Percentiles rank a stretch among this genome's conserved stretches.
Evolutionary conservation across 129 eudicot genomes (phyloP).

Genomic region (Ambrosia artemisiifolia): DNA sequence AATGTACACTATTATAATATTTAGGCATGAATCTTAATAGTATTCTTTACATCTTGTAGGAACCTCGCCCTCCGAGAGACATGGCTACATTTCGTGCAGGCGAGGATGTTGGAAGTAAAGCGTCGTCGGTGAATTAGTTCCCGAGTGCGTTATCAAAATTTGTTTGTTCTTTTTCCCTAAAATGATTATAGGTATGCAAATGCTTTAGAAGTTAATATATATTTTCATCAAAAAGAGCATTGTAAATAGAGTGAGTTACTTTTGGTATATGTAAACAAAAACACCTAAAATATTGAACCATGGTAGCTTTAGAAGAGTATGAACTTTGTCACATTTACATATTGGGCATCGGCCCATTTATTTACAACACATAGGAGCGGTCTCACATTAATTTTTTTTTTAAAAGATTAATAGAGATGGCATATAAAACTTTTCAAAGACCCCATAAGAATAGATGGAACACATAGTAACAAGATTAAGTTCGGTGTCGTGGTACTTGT

Average conservation of each 20-base stretch:
- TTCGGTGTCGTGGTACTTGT: no score
- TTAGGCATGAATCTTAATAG: no score
- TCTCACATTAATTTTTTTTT: no score
- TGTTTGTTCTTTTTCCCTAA: slow-evolving; percentile 31
- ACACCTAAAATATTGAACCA: slow-evolving; percentile 15
- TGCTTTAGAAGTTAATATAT: slow-evolving; percentile 12
- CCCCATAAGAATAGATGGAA: no score
- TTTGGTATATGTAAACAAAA: slow-evolving; percentile 18
- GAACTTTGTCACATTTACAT: no score
- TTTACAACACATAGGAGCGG: no score
- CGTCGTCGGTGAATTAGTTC: slow-evolving; percentile 20
- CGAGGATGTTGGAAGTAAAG: slow-evolving; percentile 28
- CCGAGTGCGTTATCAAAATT: slow-evolving; percentile 17
- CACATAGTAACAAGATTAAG: no score
- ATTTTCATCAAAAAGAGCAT: slow-evolving; percentile 4
- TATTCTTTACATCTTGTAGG: slow-evolving; percentile 37
- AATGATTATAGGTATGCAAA: slow-evolving; percentile 1
- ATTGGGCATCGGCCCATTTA: no score
- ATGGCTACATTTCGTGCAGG: slow-evolving; percentile 34
- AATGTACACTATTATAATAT: no score
- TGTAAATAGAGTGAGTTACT: slow-evolving; percentile 31
- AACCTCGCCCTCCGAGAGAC: slow-evolving; percentile 55
- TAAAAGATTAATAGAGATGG: no score
- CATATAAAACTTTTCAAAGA: no score
- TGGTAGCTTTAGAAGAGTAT: not conserved